phyloP scores from a whole-genome alignment of 2,329 filamentous ascomycete species.

The Raffaelea arxii region DNA sequence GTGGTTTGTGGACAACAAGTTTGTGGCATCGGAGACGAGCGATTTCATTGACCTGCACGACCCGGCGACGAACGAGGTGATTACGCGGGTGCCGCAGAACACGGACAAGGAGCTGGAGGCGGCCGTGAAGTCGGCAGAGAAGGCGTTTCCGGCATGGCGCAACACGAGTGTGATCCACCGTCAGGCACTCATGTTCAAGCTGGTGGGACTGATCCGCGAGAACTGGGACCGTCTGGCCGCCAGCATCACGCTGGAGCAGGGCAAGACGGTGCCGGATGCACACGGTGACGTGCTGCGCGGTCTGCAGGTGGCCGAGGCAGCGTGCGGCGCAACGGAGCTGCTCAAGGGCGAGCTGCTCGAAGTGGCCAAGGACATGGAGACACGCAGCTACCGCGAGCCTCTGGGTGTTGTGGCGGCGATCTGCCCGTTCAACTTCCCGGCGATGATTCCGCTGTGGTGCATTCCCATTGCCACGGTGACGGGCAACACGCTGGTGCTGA shows the following conservation, averaged over 20 bases:
- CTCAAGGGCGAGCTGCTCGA: constrained; percentile 77
- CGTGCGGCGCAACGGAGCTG: constrained; percentile 70
- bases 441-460: constrained; percentile 89
- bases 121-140: constrained; percentile 64
- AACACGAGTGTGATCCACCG: constrained; percentile 61
- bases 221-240: constrained; percentile 79
- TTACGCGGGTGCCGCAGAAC: constrained; percentile 74
- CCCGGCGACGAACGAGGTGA: constrained; percentile 76
- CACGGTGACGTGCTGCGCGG: constrained; percentile 73
- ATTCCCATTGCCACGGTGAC: constrained; percentile 78
- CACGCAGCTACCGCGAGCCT: constrained; percentile 70
- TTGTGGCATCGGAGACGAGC: constrained; percentile 55
- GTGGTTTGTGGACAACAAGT: constrained; percentile 76
- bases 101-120: constrained; percentile 68
- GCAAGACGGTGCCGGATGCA: constrained; percentile 79
- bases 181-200: constrained; percentile 84
- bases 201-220: constrained; percentile 67
- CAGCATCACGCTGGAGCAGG: constrained; percentile 79
- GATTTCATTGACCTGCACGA: constrained; percentile 74
- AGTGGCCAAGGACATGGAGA: constrained; percentile 87
- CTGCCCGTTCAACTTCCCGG: constrained; percentile 85
- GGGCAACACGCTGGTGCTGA: constrained; percentile 75
- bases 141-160: constrained; percentile 66
- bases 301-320: constrained; percentile 75
- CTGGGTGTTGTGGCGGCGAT: constrained; percentile 75